These are phyloP conservation scores for Candida anutae DNA, from an alignment of 1,139 yeast species.

Conservation along the genomic window DNA sequence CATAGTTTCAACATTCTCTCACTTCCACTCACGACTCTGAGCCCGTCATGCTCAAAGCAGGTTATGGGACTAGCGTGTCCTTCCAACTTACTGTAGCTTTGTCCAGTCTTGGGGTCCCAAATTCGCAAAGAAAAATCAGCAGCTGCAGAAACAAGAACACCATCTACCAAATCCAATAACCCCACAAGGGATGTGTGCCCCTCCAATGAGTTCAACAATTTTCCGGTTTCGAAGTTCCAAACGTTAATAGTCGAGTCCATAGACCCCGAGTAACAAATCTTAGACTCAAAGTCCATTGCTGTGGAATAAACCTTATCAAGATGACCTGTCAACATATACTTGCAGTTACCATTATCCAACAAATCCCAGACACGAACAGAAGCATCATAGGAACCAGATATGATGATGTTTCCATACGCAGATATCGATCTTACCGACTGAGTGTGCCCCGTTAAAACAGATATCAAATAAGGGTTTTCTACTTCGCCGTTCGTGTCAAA, in stretches of 20 bases:
- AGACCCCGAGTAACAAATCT: conserved; percentile 85
- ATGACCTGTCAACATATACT: conserved; percentile 74
- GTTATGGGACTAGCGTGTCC: conserved; percentile 90
- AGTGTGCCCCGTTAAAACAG: conserved; percentile 77
- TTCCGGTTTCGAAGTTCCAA: conserved; percentile 82
- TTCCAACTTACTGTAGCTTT: conserved; percentile 58
- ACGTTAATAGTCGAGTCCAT: conserved; percentile 84
- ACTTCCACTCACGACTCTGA: conserved; percentile 82
- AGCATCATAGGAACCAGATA: conserved; percentile 88
- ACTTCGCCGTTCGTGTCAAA: conserved; percentile 30
- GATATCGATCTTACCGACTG: conserved; percentile 84
- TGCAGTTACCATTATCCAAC: conserved; percentile 59
- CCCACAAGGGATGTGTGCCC: conserved; percentile 94
- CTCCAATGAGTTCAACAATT: conserved; percentile 53
- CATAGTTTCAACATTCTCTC: conserved; percentile 75
- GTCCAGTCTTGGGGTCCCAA: conserved; percentile 85
- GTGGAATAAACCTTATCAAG: conserved; percentile 83
- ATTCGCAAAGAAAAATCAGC: conserved; percentile 88
- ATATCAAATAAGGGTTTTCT: conserved; percentile 64
- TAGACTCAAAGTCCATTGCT: conserved; percentile 65
- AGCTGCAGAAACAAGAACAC: conserved; percentile 87
- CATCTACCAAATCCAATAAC: conserved; percentile 66
- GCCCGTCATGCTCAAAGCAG: conserved; percentile 85
- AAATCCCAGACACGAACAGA: conserved; percentile 92
- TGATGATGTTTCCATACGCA: conserved; percentile 75